Evolutionary conservation across 345 rosid species (phyloP), one percentile per base, ranked within the genome.

Genomic region (Tarenaya hassleriana): DNA sequence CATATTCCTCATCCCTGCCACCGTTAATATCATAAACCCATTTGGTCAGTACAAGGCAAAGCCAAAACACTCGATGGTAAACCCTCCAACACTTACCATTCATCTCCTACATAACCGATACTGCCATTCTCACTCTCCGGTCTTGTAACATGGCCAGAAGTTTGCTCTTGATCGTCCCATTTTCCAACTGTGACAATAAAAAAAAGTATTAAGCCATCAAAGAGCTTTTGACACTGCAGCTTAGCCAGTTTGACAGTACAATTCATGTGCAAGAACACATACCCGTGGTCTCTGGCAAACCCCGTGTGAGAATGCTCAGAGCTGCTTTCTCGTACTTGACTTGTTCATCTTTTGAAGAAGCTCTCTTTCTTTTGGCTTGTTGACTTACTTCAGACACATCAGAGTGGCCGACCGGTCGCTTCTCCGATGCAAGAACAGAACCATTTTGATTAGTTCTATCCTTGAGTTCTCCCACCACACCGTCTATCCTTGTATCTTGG

Each of bases 1-100:
- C 98, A 58, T 92, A 92, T 61, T 88, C 95, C 60, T 83, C 95
- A 53, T 92, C 98, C 95, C 98, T 92, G 68, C 34, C 29, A n/a
- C n/a, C n/a, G 37, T 51, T 38, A 52, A 18, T 53, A 59, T 51
- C 45, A n/a, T n/a, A 40, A 41, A 40, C 52, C 56, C 53, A 41
- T n/a, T 4, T 9, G 40, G 10, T 2, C 29, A 24, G 3, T 20
- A 34, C 20, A 47, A 47, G 10, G 10, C 34, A 48, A 10, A 34
- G 15, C 16, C 24, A 50, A 27, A 50, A 16, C 16, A 47, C 32
- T 7, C 40, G 7, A 35, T 35, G 13, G 40, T 11, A 9, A 10
- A 35, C 7, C 11, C 14, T 7, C 3, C 5, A 34, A 62, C 39
- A 58, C 94, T 83, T 63, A 92, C 98, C 97, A 92, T 64, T 85